phyloP scores from a whole-genome alignment of 177 flowering plant genomes.

The Telopea speciosissima region DNA sequence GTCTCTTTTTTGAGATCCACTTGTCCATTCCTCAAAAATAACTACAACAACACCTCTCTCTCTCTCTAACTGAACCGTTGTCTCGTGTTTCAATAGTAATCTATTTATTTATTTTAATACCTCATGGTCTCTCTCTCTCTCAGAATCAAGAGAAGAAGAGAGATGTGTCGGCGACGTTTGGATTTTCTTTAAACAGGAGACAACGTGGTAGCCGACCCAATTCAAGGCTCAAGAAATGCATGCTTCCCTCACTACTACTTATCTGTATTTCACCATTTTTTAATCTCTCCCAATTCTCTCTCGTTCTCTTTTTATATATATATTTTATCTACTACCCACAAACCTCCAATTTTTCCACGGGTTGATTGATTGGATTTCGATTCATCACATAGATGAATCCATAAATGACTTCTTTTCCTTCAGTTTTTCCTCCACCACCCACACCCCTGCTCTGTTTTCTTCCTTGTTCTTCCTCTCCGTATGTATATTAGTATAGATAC shows the following conservation, averaged over 20 bases:
- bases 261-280: too few species aligned
- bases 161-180: constrained; percentile 39
- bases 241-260: not conserved
- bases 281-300: not conserved
- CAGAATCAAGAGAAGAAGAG: constrained; percentile 13
- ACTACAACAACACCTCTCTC: too few species aligned
- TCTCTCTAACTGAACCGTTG: too few species aligned
- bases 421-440: not conserved
- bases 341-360: too few species aligned
- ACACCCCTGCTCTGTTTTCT: too few species aligned
- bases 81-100: too few species aligned
- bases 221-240: not conserved
- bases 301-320: not conserved
- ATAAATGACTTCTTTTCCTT: not conserved
- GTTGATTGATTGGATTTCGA: not conserved
- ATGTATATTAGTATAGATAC: too few species aligned
- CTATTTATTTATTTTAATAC: too few species aligned
- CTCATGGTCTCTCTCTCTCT: too few species aligned
- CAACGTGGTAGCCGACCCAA: constrained; percentile 14
- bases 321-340: not conserved
- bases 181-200: not conserved
- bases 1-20: too few species aligned
- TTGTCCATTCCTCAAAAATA: too few species aligned
- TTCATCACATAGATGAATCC: not conserved
- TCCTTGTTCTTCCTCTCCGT: too few species aligned